Conservation (phyloP, 257 asterid genomes). For the Asclepias syriaca region DNA sequence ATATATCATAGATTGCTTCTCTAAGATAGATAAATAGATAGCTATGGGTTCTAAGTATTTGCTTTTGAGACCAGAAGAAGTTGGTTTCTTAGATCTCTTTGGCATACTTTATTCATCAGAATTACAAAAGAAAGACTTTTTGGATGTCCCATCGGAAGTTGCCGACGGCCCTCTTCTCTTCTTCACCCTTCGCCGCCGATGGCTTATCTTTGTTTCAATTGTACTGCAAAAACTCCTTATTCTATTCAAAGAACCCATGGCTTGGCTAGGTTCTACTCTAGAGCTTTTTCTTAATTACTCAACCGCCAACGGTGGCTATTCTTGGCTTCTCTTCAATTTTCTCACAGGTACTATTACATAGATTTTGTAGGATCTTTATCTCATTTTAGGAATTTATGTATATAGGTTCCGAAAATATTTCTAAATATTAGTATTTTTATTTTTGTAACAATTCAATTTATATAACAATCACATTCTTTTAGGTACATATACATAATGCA, state of each 20-base stretch:
- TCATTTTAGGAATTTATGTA: no score
- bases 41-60: slow-evolving; percentile 26
- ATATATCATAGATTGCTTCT: slow-evolving; percentile 7
- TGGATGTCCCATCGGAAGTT: slow-evolving; percentile 14
- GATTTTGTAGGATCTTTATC: no score
- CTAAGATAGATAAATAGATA: background rate
- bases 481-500: slow-evolving; percentile 19
- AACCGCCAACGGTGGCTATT: slow-evolving; percentile 47
- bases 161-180: background rate
- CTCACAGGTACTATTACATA: slow-evolving; percentile 29
- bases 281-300: slow-evolving; percentile 48
- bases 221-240: slow-evolving; percentile 36
- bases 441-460: no score
- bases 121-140: slow-evolving; percentile 31
- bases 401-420: no score
- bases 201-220: slow-evolving; percentile 57
- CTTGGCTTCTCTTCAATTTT: slow-evolving; percentile 32
- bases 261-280: slow-evolving; percentile 26
- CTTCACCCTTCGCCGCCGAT: slow-evolving; percentile 32
- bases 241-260: slow-evolving; percentile 38
- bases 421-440: no score
- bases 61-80: slow-evolving; percentile 36
- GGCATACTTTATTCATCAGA: slow-evolving; percentile 35
- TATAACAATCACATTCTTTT: no score
- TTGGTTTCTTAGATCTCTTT: slow-evolving; percentile 35